Base-by-base conservation (phyloP, 2,329 filamentous ascomycete genomes). In the Neofusicoccum kwambonambiense region DNA sequence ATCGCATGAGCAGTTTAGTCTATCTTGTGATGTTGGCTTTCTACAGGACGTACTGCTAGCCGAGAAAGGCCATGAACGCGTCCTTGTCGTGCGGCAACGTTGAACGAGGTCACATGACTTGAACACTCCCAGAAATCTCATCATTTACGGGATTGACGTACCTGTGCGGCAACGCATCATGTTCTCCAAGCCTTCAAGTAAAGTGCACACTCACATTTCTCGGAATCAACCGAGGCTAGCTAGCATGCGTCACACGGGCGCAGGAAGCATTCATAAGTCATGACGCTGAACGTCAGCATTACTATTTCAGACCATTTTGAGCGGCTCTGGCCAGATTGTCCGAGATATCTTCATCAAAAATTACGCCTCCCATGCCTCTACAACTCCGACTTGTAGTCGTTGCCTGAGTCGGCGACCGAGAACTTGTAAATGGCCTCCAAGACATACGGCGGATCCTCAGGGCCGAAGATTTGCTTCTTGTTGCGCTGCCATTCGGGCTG, bases 401-500 rank as follows among this genome's bases (percentile, higher is more conserved):
- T 19, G 51, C 50, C 31, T 27, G 51, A n/a, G 13, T 47, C 62
- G 3, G 15, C 34, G 4, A 65, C 63, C 2, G 63, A 60, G 45
- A 82, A 82, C 31, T 76, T 73, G 68, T 82, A 82, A 35, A 72
- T 70, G 11, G 80, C 80, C 71, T 82, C 76, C 17, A 82, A 70
- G 15, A 77, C 75, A 67, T 81, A 82, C 11, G 79, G 75, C 4
- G 71, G 73, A 67, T 78, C 76, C 2, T 72, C 76, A 2, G 81
- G 80, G 2, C 80, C 78, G 66, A 80, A 84, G 66, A 84, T 81
- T 67, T 84, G 77, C 72, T 76, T 80, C 69, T 81, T 78, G 52
- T 82, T 78, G 64, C 93, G 86, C 66, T 87, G 87, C 94, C 94
- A 97, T 77, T 92, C 86, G 0, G 93, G 93, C 71, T 96, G 86